Base-by-base conservation (phyloP, 192 early-diverging fungal species). In the Pilaira anomala region DNA sequence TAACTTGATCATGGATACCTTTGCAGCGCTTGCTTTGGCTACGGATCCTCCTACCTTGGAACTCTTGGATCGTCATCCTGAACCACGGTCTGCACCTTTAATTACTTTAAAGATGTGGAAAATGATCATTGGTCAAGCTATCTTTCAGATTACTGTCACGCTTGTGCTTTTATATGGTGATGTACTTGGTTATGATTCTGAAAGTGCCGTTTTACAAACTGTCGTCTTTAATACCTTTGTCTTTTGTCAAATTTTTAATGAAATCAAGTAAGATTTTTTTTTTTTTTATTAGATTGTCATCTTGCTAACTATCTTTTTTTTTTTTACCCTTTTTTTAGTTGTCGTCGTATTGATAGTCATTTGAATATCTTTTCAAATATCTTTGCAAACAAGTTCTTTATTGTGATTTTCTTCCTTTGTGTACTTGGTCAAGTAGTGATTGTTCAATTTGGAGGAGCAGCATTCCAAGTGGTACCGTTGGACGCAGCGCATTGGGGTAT, bases 1-100 rank as follows among this genome's bases (percentile, higher is more conserved):
- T 52, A 99, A 99, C 77, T 77, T 99, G 68, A 98, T 99, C 45
- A 99, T 99, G 98, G 96, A 99, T 81, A 95, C 95, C 0, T 84
- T 99, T 71, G 98, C 98, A 1, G 94, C 98, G 7, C 87, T 99
- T 29, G 98, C 96, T 1, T 84, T 98, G 29, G 96, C 97, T 5
- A 97, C 97, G 13, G 98, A 99, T 66, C 88, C 89, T 54, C 96
- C 98, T 0, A 90, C 87, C 0, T 66, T 64, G 1, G 89, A 88
- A 18, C 69, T 99, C 28, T 79, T 99, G 42, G 79, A 95, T 42
- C 87, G 96, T 50, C 81, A 85, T 12, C 96, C 98, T 11, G 89
- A 96, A 60, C 79, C 87, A 51, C 81, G 85, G 25, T 80, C 76
- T 28, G 89, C 92, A 39, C 85, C 93, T 13, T 73, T 99, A 25